Evolutionary conservation across 106 monocot species (phyloP).

Genomic region (Narthecium ossifragum): DNA sequence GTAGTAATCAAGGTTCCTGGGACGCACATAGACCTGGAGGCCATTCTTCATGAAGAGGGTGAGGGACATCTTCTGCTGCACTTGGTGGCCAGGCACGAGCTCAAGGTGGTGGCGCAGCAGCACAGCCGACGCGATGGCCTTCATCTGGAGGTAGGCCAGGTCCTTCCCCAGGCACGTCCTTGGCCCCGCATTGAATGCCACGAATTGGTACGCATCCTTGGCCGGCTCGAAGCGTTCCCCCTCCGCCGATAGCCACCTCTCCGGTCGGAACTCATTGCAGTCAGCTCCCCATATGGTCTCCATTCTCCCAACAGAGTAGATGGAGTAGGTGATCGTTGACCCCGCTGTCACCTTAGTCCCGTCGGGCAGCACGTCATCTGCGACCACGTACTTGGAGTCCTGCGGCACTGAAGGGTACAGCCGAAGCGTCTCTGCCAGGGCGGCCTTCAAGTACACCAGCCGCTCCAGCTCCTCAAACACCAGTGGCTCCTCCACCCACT

Average conservation of each 20-base stretch:
- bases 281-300: constrained; percentile 73
- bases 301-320: constrained; percentile 80
- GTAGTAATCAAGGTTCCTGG: constrained; percentile 21
- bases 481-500: constrained; percentile 46
- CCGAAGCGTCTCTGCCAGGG: constrained; percentile 69
- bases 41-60: constrained; percentile 98
- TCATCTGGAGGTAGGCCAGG: constrained; percentile 91
- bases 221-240: constrained; percentile 37
- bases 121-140: constrained; percentile 63
- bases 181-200: constrained; percentile 89
- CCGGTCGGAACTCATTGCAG: constrained; percentile 70
- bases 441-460: constrained; percentile 72
- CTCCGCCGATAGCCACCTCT: constrained; percentile 60
- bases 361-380: constrained; percentile 76
- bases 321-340: constrained; percentile 68
- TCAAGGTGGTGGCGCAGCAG: constrained; percentile 56
- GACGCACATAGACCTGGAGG: constrained; percentile 43
- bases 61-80: constrained; percentile 94
- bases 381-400: constrained; percentile 61
- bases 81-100: constrained; percentile 51
- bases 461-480: constrained; percentile 63
- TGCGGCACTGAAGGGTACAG: constrained; percentile 84
- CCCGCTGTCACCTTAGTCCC: constrained; percentile 66
- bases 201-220: constrained; percentile 62
- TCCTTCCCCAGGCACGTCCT: constrained; percentile 80